Percentiles rank a stretch among this genome's conserved stretches.
Conservation (phyloP, 306 rosid genomes). For the Trifolium repens region DNA sequence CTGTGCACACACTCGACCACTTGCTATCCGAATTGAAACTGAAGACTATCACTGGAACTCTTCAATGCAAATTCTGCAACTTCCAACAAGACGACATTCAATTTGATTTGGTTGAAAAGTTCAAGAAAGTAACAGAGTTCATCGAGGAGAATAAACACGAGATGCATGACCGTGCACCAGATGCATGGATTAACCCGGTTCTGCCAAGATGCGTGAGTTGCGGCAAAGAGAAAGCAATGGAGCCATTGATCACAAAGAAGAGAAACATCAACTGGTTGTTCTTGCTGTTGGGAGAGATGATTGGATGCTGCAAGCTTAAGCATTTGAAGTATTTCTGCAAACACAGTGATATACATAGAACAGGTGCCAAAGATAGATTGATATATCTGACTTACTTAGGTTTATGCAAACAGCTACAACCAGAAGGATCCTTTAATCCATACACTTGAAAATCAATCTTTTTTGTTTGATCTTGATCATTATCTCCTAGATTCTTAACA, state of each 20-base stretch:
- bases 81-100: not conserved
- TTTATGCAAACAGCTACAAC: slow-evolving; percentile 58
- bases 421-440: slow-evolving; percentile 13
- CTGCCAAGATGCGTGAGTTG: not conserved
- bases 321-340: slow-evolving; percentile 63
- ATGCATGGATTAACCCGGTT: not conserved
- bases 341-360: slow-evolving; percentile 46
- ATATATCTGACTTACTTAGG: slow-evolving; percentile 49
- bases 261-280: slow-evolving; percentile 58
- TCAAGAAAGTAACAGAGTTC: not conserved
- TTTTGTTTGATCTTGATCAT: too few relatives aligned
- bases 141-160: not conserved
- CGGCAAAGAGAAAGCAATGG: not conserved
- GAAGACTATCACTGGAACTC: not conserved
- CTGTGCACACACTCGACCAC: not conserved
- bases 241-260: slow-evolving; percentile 34
- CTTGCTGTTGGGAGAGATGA: slow-evolving; percentile 58
- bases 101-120: not conserved
- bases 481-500: too few relatives aligned
- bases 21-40: not conserved
- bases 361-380: slow-evolving; percentile 59
- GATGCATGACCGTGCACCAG: not conserved
- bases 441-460: not conserved
- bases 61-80: not conserved
- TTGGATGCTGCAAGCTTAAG: slow-evolving; percentile 49